phyloP scores from a whole-genome alignment of 345 rosid species.

The Litchi chinensis region DNA sequence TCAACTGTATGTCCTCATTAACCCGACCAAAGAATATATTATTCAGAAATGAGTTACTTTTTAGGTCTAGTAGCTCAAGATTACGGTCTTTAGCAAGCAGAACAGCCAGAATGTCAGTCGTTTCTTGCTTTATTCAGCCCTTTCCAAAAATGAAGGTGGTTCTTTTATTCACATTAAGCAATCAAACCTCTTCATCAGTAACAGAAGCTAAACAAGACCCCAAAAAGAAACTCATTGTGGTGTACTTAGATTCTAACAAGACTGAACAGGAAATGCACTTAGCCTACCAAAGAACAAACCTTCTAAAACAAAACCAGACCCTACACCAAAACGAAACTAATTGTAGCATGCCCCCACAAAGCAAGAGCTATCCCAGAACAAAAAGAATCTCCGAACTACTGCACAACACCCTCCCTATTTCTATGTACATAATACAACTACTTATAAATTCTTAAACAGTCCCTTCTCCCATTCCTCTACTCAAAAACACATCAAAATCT shows the following conservation, averaged over 20 bases:
- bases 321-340: background rate
- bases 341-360: background rate
- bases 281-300: background rate
- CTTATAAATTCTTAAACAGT: background rate
- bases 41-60: background rate
- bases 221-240: background rate
- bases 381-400: background rate
- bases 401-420: background rate
- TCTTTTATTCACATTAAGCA: too few relatives aligned
- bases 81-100: background rate
- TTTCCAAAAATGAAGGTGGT: background rate
- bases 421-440: background rate
- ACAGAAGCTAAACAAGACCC: too few relatives aligned
- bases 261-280: background rate
- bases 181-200: too few relatives aligned
- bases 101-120: background rate
- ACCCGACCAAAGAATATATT: background rate
- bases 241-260: background rate
- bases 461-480: background rate
- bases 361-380: background rate
- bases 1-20: background rate
- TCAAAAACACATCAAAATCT: conserved; percentile 1
- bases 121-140: background rate
- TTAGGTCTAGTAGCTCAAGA: background rate
- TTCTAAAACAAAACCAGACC: conserved; percentile 2